Evolutionary conservation across 176 grass and related monocot genomes (phyloP).

Genomic region (Eragrostis nindensis): DNA sequence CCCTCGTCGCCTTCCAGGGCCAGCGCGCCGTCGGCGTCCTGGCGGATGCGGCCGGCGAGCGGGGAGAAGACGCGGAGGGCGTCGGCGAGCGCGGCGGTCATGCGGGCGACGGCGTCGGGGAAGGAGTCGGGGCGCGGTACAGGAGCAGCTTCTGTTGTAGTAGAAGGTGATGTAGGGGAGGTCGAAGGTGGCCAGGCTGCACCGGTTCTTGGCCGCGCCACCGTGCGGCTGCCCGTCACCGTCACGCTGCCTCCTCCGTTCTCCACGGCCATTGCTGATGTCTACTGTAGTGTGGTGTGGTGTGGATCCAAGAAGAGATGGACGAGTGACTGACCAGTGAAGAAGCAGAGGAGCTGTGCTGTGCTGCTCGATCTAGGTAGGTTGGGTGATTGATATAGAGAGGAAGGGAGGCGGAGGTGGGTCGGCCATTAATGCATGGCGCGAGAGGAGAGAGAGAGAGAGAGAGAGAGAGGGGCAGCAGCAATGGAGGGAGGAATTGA

Average conservation of each 20-base stretch:
- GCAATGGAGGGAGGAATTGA: too few species aligned
- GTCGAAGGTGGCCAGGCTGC: conserved; percentile 80
- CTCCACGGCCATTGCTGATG: conserved; percentile 50
- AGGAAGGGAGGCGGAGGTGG: neutral
- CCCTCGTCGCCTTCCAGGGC: conserved; percentile 43
- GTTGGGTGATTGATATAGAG: conserved; percentile 27
- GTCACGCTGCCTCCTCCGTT: conserved; percentile 54
- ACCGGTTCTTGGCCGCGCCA: conserved; percentile 51
- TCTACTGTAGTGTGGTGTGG: too few species aligned
- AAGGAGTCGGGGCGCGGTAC: conserved; percentile 67
- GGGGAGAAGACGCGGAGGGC: conserved; percentile 83
- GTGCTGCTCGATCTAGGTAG: neutral
- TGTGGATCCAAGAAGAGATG: too few species aligned
- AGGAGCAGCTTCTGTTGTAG: conserved; percentile 98
- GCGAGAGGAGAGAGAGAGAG: too few species aligned
- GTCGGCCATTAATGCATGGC: neutral
- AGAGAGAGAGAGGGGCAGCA: too few species aligned
- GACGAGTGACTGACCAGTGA: too few species aligned
- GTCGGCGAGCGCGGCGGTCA: conserved; percentile 63
- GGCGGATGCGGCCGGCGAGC: conserved; percentile 72
- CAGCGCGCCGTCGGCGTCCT: conserved; percentile 63
- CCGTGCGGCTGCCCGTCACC: conserved; percentile 36
- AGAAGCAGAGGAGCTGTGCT: too few species aligned
- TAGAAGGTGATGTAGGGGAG: conserved; percentile 99
- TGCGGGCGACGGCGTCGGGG: conserved; percentile 53